These are phyloP conservation scores for Adansonia gregorii DNA, from an alignment of 441 rosid species.

Conservation along the genomic window DNA sequence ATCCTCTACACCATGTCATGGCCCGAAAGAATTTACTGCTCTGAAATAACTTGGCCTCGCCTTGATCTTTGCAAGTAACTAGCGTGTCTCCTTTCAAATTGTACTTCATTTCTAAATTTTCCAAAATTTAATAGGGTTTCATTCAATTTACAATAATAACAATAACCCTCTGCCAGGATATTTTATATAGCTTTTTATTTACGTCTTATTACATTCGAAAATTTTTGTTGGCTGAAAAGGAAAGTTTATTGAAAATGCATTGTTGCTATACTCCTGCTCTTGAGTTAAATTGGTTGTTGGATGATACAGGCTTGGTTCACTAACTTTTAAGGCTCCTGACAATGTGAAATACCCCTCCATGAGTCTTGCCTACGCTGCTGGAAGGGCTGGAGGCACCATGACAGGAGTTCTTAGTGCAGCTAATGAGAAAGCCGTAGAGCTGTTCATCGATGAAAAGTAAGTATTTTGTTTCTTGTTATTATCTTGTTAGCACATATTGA, in stretches of 20 bases:
- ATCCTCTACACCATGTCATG: slow-evolving; percentile 94
- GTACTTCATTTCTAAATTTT: background rate
- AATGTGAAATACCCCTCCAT: slow-evolving; percentile 88
- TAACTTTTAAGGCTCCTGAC: slow-evolving; percentile 87
- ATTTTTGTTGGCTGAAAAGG: background rate
- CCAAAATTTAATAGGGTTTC: background rate
- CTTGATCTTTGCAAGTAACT: slow-evolving; percentile 94
- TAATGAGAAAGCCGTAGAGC: slow-evolving; percentile 89
- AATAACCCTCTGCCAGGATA: background rate
- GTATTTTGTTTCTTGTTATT: slow-evolving; percentile 21
- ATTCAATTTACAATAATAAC: background rate
- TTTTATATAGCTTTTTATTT: background rate
- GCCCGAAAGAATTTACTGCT: slow-evolving; percentile 91
- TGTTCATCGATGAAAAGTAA: slow-evolving; percentile 87
- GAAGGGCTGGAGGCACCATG: slow-evolving; percentile 97
- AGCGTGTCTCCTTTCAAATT: slow-evolving; percentile 16
- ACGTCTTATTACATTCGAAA: background rate
- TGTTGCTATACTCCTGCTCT: background rate
- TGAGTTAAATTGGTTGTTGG: slow-evolving; percentile 1
- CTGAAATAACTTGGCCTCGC: slow-evolving; percentile 93
- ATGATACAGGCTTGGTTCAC: slow-evolving; percentile 75
- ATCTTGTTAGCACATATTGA: slow-evolving; percentile 12
- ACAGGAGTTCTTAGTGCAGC: slow-evolving; percentile 98
- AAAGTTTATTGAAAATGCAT: background rate
- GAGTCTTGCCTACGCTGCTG: slow-evolving; percentile 94